phyloP scores from a whole-genome alignment of 768 basidiomycete genomes.

The Rhodosporidiobolus sp. region DNA sequence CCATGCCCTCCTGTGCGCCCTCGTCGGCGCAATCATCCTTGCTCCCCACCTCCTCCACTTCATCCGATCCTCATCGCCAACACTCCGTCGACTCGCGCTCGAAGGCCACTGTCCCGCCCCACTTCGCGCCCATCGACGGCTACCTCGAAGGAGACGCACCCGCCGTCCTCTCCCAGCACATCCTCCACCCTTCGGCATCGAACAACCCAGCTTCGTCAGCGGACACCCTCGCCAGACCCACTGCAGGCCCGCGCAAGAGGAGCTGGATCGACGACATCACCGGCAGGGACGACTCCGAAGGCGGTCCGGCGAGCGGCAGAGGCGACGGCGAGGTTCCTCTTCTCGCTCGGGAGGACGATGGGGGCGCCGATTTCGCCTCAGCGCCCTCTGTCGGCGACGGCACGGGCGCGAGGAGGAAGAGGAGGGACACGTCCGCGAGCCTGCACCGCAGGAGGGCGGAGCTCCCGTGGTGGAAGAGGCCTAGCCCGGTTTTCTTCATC shows the following conservation, averaged over 20 bases:
- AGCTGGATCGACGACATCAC: no score
- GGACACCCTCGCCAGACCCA: neutral
- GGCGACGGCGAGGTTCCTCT: no score
- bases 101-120: neutral
- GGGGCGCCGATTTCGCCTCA: no score
- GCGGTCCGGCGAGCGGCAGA: no score
- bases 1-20: no score
- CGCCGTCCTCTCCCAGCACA: neutral
- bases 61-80: neutral
- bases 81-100: neutral
- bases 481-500: constrained; percentile 27
- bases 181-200: neutral
- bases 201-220: neutral
- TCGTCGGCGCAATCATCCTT: no score
- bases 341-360: no score
- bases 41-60: no score
- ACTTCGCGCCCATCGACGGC: neutral
- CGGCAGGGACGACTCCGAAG: no score
- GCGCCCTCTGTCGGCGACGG: neutral
- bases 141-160: constrained; percentile 1
- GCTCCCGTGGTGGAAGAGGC: constrained; percentile 20
- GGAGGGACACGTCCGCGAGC: constrained; percentile 8
- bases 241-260: neutral
- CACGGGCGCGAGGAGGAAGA: neutral
- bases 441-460: neutral